A percentile compares a stretch with the other conserved stretches of the same genome.
phyloP scores from a whole-genome alignment of 768 basidiomycete genomes.

The Rossbeevera mucosa region DNA sequence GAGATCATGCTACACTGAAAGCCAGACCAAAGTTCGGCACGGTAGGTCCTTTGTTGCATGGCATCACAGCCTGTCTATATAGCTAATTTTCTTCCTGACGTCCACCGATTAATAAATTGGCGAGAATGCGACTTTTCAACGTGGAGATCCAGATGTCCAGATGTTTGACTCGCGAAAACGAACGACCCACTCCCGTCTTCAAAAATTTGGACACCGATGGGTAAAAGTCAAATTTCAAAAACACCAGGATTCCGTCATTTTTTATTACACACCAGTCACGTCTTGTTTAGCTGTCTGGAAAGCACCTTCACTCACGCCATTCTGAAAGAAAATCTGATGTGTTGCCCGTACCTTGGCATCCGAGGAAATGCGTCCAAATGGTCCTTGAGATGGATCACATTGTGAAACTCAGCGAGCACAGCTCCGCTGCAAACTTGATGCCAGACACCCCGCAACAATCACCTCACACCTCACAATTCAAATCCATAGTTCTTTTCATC shows the following conservation, averaged over 20 bases:
- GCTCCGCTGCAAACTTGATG: background rate
- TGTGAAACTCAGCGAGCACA: background rate
- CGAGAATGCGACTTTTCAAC: background rate
- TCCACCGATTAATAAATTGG: background rate
- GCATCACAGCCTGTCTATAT: background rate
- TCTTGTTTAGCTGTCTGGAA: background rate
- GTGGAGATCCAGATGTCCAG: background rate
- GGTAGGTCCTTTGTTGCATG: background rate
- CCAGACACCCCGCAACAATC: background rate
- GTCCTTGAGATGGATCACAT: background rate
- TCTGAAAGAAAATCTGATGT: background rate
- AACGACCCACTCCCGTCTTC: background rate
- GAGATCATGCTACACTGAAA: background rate
- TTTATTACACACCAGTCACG: background rate
- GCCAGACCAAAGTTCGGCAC: background rate
- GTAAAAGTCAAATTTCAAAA: background rate
- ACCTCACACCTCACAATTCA: background rate
- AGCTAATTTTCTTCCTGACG: background rate
- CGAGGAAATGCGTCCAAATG: background rate
- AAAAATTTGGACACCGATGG: background rate
- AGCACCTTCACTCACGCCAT: background rate
- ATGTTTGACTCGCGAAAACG: background rate
- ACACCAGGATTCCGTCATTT: background rate
- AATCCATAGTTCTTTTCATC: background rate
- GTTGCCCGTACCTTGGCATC: background rate